Percentiles rank a stretch among this genome's conserved stretches.
phyloP scores from a whole-genome alignment of 2,329 filamentous ascomycete genomes.

The Hymenoscyphus fraxineus region DNA sequence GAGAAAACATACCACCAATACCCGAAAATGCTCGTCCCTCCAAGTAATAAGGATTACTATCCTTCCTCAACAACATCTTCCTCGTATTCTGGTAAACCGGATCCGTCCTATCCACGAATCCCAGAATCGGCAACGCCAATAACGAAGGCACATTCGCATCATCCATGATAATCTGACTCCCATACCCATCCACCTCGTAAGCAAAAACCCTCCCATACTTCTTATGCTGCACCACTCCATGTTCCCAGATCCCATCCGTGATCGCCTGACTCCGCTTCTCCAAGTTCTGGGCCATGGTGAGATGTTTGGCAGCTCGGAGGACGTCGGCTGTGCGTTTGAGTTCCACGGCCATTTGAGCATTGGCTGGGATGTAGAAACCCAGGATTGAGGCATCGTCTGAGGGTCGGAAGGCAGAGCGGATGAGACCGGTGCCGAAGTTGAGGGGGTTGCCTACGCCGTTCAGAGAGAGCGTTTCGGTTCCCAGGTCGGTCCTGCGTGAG shows the following conservation, averaged over 20 bases:
- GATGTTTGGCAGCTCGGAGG: slow-evolving; percentile 55
- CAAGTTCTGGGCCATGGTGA: slow-evolving; percentile 51
- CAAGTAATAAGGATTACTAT: slow-evolving; percentile 80
- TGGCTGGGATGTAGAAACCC: slow-evolving; percentile 91
- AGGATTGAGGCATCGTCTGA: slow-evolving; percentile 94
- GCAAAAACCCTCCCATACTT: slow-evolving; percentile 78
- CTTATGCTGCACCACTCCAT: slow-evolving; percentile 75
- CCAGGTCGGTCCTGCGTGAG: slow-evolving; percentile 70
- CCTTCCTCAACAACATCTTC: slow-evolving; percentile 50
- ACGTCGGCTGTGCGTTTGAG: slow-evolving; percentile 69
- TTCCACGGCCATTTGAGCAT: slow-evolving; percentile 94
- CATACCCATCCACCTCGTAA: slow-evolving; percentile 85
- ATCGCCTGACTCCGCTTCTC: slow-evolving; percentile 61
- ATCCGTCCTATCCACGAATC: slow-evolving; percentile 64
- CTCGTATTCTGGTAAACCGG: slow-evolving; percentile 83
- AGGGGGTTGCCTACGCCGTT: slow-evolving; percentile 87
- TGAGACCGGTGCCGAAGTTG: slow-evolving; percentile 75
- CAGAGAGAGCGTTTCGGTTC: slow-evolving; percentile 86
- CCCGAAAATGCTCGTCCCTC: slow-evolving; percentile 73
- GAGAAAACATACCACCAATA: slow-evolving; percentile 68
- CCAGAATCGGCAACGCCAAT: slow-evolving; percentile 72
- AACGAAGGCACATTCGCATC: slow-evolving; percentile 84
- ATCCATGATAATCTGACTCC: slow-evolving; percentile 79
- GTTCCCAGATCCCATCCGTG: slow-evolving; percentile 73
- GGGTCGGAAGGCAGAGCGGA: slow-evolving; percentile 89